Percentiles rank a stretch among this genome's conserved stretches.
phyloP scores from a whole-genome alignment of 1,284 basidiomycete genomes.

The Puccinia triticina region DNA sequence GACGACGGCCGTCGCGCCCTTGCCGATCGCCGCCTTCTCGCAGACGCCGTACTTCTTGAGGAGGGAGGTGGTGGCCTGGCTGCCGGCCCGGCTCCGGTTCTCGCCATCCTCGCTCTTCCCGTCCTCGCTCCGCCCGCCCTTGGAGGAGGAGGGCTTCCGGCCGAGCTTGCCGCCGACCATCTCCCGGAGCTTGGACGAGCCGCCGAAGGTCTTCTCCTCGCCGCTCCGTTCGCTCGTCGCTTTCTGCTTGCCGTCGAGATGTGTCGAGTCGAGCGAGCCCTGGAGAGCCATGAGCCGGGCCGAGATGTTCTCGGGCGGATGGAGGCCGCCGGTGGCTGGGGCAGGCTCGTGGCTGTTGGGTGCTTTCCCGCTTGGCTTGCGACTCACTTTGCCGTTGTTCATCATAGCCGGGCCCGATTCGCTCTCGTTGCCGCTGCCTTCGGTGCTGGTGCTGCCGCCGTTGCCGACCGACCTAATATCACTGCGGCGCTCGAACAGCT shows the following conservation, averaged over 20 bases:
- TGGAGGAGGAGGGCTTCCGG: conserved; percentile 54
- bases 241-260: neutral
- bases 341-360: neutral
- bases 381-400: neutral
- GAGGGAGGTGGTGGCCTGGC: conserved; percentile 54
- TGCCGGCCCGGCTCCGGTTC: conserved; percentile 39
- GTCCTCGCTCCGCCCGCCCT: conserved; percentile 54
- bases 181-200: conserved; percentile 51
- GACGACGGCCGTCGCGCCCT: conserved; percentile 95
- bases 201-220: conserved; percentile 37
- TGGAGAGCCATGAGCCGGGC: conserved; percentile 24
- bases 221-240: conserved; percentile 45
- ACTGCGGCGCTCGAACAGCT: conserved; percentile 54
- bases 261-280: neutral
- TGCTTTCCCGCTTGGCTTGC: conserved; percentile 15
- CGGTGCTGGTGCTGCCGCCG: conserved; percentile 24
- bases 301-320: conserved; percentile 8
- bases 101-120: conserved; percentile 53
- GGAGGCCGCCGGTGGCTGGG: neutral
- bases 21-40: conserved; percentile 94
- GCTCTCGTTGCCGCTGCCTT: conserved; percentile 42
- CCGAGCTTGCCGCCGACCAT: conserved; percentile 53
- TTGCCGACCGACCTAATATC: conserved; percentile 19
- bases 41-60: conserved; percentile 93
- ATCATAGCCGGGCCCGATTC: neutral